Percentiles rank a stretch among this genome's conserved stretches.
Conservation (phyloP, 169 alveolate species). For the Plasmodium adleri region DNA sequence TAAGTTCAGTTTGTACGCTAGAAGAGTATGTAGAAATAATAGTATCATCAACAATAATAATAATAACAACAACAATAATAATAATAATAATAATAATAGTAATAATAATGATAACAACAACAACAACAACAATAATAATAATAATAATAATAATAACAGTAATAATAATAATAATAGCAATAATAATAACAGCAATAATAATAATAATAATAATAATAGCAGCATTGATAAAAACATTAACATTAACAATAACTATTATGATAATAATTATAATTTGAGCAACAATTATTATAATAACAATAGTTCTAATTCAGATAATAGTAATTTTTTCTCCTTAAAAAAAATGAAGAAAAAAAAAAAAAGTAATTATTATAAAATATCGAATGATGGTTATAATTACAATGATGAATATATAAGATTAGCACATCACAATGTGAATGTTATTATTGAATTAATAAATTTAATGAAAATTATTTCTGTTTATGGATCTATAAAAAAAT, state of each 20-base stretch:
- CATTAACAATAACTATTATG: no score
- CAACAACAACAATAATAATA: not conserved
- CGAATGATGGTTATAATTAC: constrained; percentile 57
- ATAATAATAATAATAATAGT: not conserved
- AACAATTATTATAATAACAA: constrained; percentile 26
- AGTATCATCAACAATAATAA: constrained; percentile 16
- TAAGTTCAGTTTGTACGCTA: constrained; percentile 58
- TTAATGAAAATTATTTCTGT: constrained; percentile 63
- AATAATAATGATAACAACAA: not conserved
- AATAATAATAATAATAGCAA: not conserved
- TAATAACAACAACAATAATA: not conserved
- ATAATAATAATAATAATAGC: not conserved
- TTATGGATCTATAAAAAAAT: constrained; percentile 70
- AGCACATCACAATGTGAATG: constrained; percentile 47
- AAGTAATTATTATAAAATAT: constrained; percentile 36
- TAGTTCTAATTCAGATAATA: constrained; percentile 33
- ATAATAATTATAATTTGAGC: constrained; percentile 20
- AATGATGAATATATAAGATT: constrained; percentile 60
- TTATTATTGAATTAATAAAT: constrained; percentile 54
- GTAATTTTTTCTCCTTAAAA: constrained; percentile 62
- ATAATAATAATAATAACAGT: not conserved
- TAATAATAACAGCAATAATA: not conserved
- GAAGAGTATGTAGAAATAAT: constrained; percentile 28
- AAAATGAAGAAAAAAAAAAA: constrained; percentile 41
- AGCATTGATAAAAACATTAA: no score